phyloP scores from a whole-genome alignment of 805 yeast species.

The Phaffomyces thermotolerans region DNA sequence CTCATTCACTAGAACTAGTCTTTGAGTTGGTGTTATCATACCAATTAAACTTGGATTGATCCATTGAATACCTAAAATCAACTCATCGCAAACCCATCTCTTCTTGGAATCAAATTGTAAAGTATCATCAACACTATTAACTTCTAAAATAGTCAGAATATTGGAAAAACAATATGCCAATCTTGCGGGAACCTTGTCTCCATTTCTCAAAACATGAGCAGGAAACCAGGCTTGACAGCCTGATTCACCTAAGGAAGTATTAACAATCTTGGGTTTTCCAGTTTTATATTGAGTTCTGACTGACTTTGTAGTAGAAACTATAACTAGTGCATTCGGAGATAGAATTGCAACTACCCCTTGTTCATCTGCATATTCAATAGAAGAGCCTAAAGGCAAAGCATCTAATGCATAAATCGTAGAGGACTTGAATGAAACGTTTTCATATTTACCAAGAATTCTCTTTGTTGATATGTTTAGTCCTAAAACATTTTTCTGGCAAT shows the following conservation, averaged over 20 bases:
- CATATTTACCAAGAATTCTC: constrained; percentile 46
- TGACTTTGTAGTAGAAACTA: constrained; percentile 48
- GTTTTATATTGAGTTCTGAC: constrained; percentile 46
- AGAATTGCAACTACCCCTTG: constrained; percentile 56
- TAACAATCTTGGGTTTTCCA: constrained; percentile 37
- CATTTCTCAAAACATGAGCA: constrained; percentile 25
- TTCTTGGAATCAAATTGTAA: constrained; percentile 34
- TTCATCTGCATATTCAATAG: constrained; percentile 45
- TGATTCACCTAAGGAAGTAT: constrained; percentile 25
- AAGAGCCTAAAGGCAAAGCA: constrained; percentile 55
- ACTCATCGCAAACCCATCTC: constrained; percentile 39
- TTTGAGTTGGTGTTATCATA: constrained; percentile 39
- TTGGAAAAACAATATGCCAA: constrained; percentile 70
- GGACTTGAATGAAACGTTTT: constrained; percentile 10
- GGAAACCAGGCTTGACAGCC: constrained; percentile 66
- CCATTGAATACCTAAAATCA: constrained; percentile 55
- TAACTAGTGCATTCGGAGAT: constrained; percentile 40
- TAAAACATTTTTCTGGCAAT: constrained; percentile 50
- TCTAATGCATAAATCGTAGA: constrained; percentile 35
- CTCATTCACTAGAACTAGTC: constrained; percentile 36
- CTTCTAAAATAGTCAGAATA: constrained; percentile 46
- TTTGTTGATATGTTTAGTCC: constrained; percentile 41
- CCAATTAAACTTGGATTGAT: constrained; percentile 33
- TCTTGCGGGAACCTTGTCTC: constrained; percentile 31
- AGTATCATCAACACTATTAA: constrained; percentile 28